These are phyloP conservation scores for Eutrema salsugineum DNA, from an alignment of 441 rosid species.

Conservation along the genomic window DNA sequence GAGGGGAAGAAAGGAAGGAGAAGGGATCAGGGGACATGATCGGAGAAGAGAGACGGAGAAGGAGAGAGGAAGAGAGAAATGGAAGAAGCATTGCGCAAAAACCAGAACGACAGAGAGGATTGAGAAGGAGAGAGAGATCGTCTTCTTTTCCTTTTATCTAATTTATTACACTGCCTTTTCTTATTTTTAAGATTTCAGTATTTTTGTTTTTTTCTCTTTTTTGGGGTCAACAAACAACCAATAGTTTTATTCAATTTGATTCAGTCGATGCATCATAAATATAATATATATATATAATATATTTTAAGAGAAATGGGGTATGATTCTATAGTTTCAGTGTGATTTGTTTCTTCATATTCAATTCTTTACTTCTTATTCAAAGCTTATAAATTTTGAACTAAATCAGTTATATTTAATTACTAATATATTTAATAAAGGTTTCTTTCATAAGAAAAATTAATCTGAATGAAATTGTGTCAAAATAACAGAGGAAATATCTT, in stretches of 20 bases:
- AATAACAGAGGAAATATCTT: too few relatives aligned
- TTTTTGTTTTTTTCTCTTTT: background rate
- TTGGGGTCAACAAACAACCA: conserved; percentile 3
- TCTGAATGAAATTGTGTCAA: too few relatives aligned
- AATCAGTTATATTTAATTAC: too few relatives aligned
- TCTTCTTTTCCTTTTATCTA: background rate
- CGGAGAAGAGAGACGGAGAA: conserved; percentile 19
- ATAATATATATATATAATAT: too few relatives aligned
- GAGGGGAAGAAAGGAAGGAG: background rate
- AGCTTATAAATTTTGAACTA: too few relatives aligned
- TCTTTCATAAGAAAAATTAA: too few relatives aligned
- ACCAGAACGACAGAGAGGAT: conserved; percentile 6
- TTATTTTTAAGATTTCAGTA: background rate
- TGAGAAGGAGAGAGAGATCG: background rate
- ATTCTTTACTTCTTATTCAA: too few relatives aligned
- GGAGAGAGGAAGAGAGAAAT: conserved; percentile 11
- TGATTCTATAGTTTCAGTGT: too few relatives aligned
- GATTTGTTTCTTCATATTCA: too few relatives aligned
- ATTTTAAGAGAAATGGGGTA: too few relatives aligned
- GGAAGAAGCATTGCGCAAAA: conserved; percentile 23
- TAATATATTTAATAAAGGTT: too few relatives aligned
- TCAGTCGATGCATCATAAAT: background rate
- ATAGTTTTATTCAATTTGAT: background rate
- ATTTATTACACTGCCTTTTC: background rate
- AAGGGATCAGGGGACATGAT: conserved; percentile 18